These are phyloP conservation scores for Agrocybe pediades DNA, from an alignment of 768 basidiomycete species.

Conservation along the genomic window DNA sequence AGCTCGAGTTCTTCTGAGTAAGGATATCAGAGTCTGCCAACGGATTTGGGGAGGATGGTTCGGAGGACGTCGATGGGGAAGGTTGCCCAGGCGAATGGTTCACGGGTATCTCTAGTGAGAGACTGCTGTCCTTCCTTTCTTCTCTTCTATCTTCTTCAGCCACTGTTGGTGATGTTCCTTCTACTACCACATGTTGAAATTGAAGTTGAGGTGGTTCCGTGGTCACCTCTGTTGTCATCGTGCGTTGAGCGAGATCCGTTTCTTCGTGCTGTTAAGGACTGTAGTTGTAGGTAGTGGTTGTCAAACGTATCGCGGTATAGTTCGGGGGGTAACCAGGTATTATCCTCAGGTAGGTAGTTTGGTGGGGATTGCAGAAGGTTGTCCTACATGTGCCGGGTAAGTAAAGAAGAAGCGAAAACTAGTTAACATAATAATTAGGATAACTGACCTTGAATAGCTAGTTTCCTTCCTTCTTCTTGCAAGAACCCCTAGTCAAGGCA, in stretches of 20 bases:
- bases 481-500: too few relatives aligned
- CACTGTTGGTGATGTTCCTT: neutral
- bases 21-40: slow-evolving; percentile 11
- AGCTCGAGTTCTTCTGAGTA: slow-evolving; percentile 7
- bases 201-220: neutral
- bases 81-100: slow-evolving; percentile 11
- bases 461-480: neutral
- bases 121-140: neutral
- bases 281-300: neutral
- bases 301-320: neutral
- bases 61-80: slow-evolving; percentile 15
- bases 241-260: neutral
- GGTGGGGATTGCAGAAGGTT: neutral
- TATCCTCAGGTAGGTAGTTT: neutral
- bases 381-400: too few relatives aligned
- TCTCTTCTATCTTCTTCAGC: neutral
- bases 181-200: neutral
- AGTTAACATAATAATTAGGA: too few relatives aligned
- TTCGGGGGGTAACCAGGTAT: neutral
- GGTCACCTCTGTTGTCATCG: neutral
- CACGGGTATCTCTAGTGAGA: slow-evolving; percentile 12
- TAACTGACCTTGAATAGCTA: too few relatives aligned
- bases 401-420: too few relatives aligned
- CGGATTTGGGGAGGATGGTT: slow-evolving; percentile 18
- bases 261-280: neutral